Evolutionary conservation across 306 rosid species (phyloP), one percentile per base, ranked within the genome.

Genomic region (Cicer arietinum): DNA sequence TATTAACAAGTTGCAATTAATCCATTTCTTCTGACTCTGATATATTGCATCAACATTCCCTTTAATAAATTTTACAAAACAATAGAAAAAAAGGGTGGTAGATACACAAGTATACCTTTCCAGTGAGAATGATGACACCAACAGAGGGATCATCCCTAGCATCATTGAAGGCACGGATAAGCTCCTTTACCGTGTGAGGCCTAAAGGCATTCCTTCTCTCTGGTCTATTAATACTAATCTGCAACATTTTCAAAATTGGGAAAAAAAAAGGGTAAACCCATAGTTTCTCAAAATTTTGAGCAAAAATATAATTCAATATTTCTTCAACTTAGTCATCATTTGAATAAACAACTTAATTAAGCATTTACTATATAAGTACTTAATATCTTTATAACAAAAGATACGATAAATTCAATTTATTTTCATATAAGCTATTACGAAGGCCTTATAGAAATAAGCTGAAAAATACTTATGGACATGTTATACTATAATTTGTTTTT

Each of bases 51-150:
- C 53, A 35, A 12, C 35, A 12, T 8, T 3, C 9, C 10, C n/a
- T 48, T 11, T 1, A 52, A 16, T 16, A 52, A 7, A 14, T 16
- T 51, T 52, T 52, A 57, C 8, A 59, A 12, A 12, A 11, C 42
- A 59, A 60, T 1, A 2, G 35, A 30, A 0, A 13, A 11, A 62
- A 62, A 0, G 3, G 6, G 12, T 4, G n/a, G 46, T 62, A 7
- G 25, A 39, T 11, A 2, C 18, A 18, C 3, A 42, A 35, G 13
- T 8, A 16, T 62, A 94, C 98, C 91, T 77, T 91, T 57, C 97
- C 96, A 0, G 96, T 88, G 43, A 94, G 84, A 86, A 94, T 83
- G 69, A 94, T 84, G 53, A 88, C 96, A 39, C 98, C 98, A n/a
- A 94, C 25, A 16, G 91, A 84, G 47, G 77, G 71, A 73, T 94